A percentile compares a stretch with the other conserved stretches of the same genome.
These are phyloP conservation scores for Sophora flavescens DNA, from an alignment of 306 rosid species.

Conservation along the genomic window DNA sequence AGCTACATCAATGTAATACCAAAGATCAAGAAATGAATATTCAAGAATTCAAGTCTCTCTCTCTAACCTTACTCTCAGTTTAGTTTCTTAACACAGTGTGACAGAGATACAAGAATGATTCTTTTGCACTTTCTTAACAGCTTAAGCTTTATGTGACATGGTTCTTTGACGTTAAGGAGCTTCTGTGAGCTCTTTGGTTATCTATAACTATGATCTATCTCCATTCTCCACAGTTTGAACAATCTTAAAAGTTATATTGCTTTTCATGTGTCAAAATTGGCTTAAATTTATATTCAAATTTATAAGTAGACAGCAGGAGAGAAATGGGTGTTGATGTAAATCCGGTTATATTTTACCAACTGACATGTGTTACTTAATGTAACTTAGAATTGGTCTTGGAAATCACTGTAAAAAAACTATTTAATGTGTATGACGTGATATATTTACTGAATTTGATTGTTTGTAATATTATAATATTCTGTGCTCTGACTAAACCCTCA, in stretches of 20 bases:
- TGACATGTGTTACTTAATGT: not conserved
- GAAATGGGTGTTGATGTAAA: constrained; percentile 1
- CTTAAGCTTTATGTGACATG: not conserved
- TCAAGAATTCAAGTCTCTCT: too few relatives aligned
- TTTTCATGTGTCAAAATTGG: not conserved
- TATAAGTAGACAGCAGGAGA: not conserved
- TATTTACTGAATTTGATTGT: constrained; percentile 1
- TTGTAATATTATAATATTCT: not conserved
- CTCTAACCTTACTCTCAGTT: too few relatives aligned
- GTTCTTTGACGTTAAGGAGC: not conserved
- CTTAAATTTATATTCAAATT: not conserved
- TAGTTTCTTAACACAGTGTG: too few relatives aligned
- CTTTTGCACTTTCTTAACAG: not conserved
- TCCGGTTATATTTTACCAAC: constrained; percentile 1
- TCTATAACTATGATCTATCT: not conserved
- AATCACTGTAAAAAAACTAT: constrained; percentile 15
- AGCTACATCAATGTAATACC: too few relatives aligned
- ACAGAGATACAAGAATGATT: not conserved
- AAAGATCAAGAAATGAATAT: too few relatives aligned
- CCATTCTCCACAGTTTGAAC: not conserved
- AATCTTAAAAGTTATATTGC: not conserved
- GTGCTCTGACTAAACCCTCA: not conserved
- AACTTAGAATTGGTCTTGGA: not conserved
- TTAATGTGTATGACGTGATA: not conserved
- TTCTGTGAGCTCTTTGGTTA: not conserved